Conservation (phyloP, 768 basidiomycete species). For the Tricholoma sp. region DNA sequence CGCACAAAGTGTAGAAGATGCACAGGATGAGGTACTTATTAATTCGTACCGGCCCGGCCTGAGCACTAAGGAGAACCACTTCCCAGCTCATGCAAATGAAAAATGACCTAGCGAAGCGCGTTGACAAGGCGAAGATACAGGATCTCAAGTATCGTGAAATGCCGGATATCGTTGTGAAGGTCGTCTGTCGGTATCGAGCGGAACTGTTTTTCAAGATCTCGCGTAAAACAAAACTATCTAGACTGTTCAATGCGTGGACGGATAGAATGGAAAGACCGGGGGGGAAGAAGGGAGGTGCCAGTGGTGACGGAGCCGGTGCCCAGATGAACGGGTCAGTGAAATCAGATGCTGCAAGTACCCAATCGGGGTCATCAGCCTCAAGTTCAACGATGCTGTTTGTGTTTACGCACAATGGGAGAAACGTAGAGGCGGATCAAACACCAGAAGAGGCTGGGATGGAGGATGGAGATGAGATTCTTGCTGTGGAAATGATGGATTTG, state of each 20-base stretch:
- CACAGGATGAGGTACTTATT: constrained; percentile 68
- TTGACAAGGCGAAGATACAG: constrained; percentile 72
- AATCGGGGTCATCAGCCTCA: constrained; percentile 32
- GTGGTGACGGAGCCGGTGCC: constrained; percentile 21
- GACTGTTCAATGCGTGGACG: constrained; percentile 84
- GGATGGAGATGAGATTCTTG: constrained; percentile 83
- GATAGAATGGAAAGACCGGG: constrained; percentile 73
- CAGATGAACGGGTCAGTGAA: constrained; percentile 48
- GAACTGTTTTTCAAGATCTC: constrained; percentile 93
- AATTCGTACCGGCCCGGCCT: constrained; percentile 1
- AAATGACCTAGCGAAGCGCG: constrained; percentile 73
- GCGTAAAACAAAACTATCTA: constrained; percentile 80
- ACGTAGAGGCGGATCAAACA: constrained; percentile 76
- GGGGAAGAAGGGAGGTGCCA: constrained; percentile 38
- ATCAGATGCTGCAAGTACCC: constrained; percentile 43
- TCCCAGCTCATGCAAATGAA: constrained; percentile 74
- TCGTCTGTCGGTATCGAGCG: constrained; percentile 83
- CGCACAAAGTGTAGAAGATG: constrained; percentile 77
- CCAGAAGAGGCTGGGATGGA: constrained; percentile 87
- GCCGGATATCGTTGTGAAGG: constrained; percentile 89
- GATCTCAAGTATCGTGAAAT: constrained; percentile 80
- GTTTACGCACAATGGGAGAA: constrained; percentile 79
- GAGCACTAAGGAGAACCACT: constrained; percentile 5
- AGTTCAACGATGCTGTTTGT: constrained; percentile 67
- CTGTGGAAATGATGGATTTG: constrained; percentile 87